Base-by-base conservation (phyloP, 352 stramenopile genomes). In the Globisporangium perplexum region DNA sequence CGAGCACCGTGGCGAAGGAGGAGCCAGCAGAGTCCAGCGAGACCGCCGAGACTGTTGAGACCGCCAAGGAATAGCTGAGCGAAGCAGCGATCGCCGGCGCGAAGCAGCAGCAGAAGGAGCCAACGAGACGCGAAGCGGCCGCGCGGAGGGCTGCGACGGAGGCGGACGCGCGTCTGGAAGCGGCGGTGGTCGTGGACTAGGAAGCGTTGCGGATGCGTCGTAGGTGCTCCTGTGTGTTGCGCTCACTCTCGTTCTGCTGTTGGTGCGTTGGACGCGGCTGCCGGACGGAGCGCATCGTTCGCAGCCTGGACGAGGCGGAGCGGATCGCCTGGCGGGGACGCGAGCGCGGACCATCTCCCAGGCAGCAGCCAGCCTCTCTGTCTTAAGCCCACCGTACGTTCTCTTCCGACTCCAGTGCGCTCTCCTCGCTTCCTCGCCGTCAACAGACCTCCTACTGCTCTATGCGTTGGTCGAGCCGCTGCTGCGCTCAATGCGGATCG, bases 401-500 rank as follows among this genome's bases (percentile, higher is more conserved):
- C 33, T 18, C 14, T 39, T 18, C 14, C 33, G 14, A 3, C 33
- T 36, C 31, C 7, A 36, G 31, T 12, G 4, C 31, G 11, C 31
- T 2, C 31, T 36, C 7, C 1, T 36, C 31, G 31, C 31, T 36
- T 2, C 26, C 5, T n/a, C n/a, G n/a, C n/a, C n/a, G n/a, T n/a
- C n/a, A n/a, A n/a, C n/a, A n/a, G n/a, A 33, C 10, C 31, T 7
- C 15, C 39, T 7, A 20, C 22, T 45, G 18, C n/a, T 46, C 41
- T 46, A 46, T 14, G 20, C 41, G 23, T 15, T 46, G 18, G 22
- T 11, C 41, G n/a, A 26, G 10, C 28, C 4, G n/a, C 41, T 24
- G n/a, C 6, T 23, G 30, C 57, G 71, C 28, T 87, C 77, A 3
- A 84, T 39, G 8, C 65, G 65, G 45, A 86, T 72, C 45, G 72